These are phyloP conservation scores for Daedalea quercina DNA, from an alignment of 768 basidiomycete species.

Conservation along the genomic window DNA sequence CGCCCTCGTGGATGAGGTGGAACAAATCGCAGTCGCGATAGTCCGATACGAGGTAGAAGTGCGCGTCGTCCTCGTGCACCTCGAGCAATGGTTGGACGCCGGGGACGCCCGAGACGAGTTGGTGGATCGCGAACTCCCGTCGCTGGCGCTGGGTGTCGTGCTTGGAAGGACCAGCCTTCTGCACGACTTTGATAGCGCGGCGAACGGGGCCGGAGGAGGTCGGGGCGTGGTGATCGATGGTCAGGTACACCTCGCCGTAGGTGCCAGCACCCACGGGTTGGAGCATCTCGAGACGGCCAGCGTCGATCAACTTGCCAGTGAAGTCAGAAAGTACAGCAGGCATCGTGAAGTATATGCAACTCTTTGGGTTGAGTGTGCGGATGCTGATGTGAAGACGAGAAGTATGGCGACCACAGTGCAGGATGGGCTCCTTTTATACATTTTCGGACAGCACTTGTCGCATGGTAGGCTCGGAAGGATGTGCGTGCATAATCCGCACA, in stretches of 20 bases:
- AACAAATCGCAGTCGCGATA: conserved; percentile 34
- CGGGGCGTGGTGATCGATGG: conserved; percentile 8
- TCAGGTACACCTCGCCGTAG: conserved; percentile 19
- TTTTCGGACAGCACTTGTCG: not conserved
- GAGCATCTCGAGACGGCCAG: conserved; percentile 15
- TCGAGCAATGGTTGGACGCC: conserved; percentile 5
- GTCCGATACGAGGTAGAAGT: conserved; percentile 13
- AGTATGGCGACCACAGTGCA: not conserved
- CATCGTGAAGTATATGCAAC: conserved; percentile 6
- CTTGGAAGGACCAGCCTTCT: conserved; percentile 38
- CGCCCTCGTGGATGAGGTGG: conserved; percentile 30
- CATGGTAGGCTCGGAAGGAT: no score
- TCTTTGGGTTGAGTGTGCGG: conserved; percentile 9
- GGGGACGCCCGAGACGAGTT: conserved; percentile 3
- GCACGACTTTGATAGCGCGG: conserved; percentile 16
- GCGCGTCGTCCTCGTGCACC: conserved; percentile 3
- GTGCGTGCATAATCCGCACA: no score
- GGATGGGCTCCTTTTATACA: not conserved
- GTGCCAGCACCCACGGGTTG: conserved; percentile 16
- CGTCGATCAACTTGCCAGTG: conserved; percentile 11
- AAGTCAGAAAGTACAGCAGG: conserved; percentile 12
- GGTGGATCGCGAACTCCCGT: conserved; percentile 5
- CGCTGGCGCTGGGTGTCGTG: conserved; percentile 50
- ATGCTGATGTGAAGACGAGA: not conserved
- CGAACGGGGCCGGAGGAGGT: not conserved